Evolutionary conservation across 768 basidiomycete species (phyloP).

Genomic region (Phaeotremella fagi): DNA sequence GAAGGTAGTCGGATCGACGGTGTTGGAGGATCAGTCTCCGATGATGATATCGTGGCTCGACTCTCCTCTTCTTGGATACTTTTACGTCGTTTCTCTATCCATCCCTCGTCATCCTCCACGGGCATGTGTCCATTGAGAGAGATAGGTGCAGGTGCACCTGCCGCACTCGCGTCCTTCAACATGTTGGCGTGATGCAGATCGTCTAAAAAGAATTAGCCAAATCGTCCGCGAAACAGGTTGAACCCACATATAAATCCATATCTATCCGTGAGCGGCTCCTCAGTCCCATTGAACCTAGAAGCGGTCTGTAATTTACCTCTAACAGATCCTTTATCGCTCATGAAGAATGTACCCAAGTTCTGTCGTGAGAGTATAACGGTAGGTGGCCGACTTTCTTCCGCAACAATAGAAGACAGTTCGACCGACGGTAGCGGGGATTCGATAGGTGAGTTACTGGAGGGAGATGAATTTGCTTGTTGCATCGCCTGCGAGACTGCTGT

Average conservation of each 20-base stretch:
- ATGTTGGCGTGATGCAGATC: slow-evolving; percentile 42
- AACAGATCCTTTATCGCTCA: slow-evolving; percentile 2
- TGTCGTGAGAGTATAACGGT: slow-evolving; percentile 40
- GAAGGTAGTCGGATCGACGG: background rate
- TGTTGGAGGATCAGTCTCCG: too few relatives aligned
- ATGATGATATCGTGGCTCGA: too few relatives aligned
- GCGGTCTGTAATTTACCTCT: slow-evolving; percentile 24
- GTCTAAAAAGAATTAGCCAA: slow-evolving; percentile 18
- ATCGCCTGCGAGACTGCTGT: slow-evolving; percentile 26
- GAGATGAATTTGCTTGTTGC: background rate
- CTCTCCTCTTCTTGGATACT: background rate
- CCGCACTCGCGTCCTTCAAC: slow-evolving; percentile 39
- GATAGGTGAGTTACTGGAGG: slow-evolving; percentile 11
- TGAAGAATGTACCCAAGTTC: slow-evolving; percentile 37
- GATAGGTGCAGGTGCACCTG: slow-evolving; percentile 30
- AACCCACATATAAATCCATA: slow-evolving; percentile 47
- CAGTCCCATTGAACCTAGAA: slow-evolving; percentile 34
- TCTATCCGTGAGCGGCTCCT: slow-evolving; percentile 42
- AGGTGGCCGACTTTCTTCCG: slow-evolving; percentile 38
- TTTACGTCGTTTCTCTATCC: slow-evolving; percentile 31
- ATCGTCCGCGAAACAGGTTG: background rate
- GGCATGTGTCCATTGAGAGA: slow-evolving; percentile 33
- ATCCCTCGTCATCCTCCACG: slow-evolving; percentile 24
- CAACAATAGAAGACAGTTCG: slow-evolving; percentile 37
- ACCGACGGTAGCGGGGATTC: slow-evolving; percentile 29